Percentiles rank a stretch among this genome's conserved stretches.
These are phyloP conservation scores for Bidens hawaiensis DNA, from an alignment of 140 eudicot species.

Conservation along the genomic window DNA sequence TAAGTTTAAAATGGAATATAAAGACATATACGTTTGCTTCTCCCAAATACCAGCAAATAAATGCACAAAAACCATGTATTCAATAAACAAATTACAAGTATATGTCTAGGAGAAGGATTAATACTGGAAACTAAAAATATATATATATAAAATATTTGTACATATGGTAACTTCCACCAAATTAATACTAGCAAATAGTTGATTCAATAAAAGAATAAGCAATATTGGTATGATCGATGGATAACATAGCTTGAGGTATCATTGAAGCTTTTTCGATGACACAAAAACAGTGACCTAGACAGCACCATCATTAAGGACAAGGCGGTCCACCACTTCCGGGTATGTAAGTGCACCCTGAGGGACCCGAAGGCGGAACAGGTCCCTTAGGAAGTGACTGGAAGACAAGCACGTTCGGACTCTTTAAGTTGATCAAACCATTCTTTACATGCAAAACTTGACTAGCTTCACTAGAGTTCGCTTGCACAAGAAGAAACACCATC, in stretches of 20 bases:
- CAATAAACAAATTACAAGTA: not conserved
- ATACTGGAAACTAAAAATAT: not conserved
- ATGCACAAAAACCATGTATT: not conserved
- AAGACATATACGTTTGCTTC: not conserved
- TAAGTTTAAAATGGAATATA: not conserved
- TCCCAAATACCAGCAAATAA: not conserved
- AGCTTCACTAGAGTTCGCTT: slow-evolving; percentile 25
- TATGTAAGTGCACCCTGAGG: slow-evolving; percentile 68
- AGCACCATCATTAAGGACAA: slow-evolving; percentile 36
- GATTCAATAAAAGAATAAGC: not conserved
- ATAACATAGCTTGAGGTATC: not conserved
- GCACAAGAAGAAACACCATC: slow-evolving; percentile 21
- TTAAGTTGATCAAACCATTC: not conserved
- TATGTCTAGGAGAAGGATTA: not conserved
- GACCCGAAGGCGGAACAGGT: slow-evolving; percentile 58
- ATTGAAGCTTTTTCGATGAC: not conserved
- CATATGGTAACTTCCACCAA: slow-evolving; percentile 9
- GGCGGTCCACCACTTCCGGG: slow-evolving; percentile 42
- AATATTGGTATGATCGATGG: not conserved
- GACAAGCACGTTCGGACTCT: not conserved
- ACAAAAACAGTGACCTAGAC: slow-evolving; percentile 1
- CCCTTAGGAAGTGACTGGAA: slow-evolving; percentile 59
- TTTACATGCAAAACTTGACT: slow-evolving; percentile 34
- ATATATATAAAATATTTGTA: not conserved
- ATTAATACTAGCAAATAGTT: not conserved